Conservation (phyloP, 1,284 basidiomycete species). For the Cryptococcus depauperatus region DNA sequence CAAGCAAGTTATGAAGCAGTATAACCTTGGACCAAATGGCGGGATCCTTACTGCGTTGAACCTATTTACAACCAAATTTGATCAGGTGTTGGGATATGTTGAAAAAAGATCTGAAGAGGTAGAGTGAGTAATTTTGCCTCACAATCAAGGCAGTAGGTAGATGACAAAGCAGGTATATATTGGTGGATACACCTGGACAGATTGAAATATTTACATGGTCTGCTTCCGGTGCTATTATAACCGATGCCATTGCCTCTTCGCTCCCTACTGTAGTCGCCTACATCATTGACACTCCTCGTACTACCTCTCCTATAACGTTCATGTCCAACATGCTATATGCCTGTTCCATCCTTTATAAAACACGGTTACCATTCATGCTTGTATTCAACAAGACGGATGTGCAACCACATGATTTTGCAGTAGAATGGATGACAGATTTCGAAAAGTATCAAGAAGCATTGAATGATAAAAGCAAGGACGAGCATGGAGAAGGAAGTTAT, state of each 20-base stretch:
- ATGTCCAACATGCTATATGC: slow-evolving; percentile 99
- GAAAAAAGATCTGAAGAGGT: slow-evolving; percentile 83
- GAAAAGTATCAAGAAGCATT: slow-evolving; percentile 57
- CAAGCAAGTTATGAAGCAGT: slow-evolving; percentile 99
- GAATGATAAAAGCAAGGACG: slow-evolving; percentile 57
- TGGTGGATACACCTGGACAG: slow-evolving; percentile 96
- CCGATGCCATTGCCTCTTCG: slow-evolving; percentile 89
- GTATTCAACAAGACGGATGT: slow-evolving; percentile 99
- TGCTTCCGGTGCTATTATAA: slow-evolving; percentile 96
- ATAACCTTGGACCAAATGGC: slow-evolving; percentile 96
- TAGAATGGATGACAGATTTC: slow-evolving; percentile 99
- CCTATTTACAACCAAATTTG: slow-evolving; percentile 97
- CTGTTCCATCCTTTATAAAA: slow-evolving; percentile 98
- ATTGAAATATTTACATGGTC: slow-evolving; percentile 99
- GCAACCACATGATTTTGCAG: slow-evolving; percentile 71
- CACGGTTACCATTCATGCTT: slow-evolving; percentile 89
- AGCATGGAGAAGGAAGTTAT: slow-evolving; percentile 87
- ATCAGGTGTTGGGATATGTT: slow-evolving; percentile 86
- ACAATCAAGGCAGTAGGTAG: background rate
- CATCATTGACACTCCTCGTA: slow-evolving; percentile 94
- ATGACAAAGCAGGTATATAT: slow-evolving; percentile 63
- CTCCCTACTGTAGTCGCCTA: slow-evolving; percentile 93
- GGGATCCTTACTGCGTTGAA: slow-evolving; percentile 96
- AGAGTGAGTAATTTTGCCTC: slow-evolving; percentile 55
- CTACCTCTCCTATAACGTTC: slow-evolving; percentile 91